Evolutionary conservation across 805 yeast species (phyloP).

Genomic region (Nakazawaea ambrosiae): DNA sequence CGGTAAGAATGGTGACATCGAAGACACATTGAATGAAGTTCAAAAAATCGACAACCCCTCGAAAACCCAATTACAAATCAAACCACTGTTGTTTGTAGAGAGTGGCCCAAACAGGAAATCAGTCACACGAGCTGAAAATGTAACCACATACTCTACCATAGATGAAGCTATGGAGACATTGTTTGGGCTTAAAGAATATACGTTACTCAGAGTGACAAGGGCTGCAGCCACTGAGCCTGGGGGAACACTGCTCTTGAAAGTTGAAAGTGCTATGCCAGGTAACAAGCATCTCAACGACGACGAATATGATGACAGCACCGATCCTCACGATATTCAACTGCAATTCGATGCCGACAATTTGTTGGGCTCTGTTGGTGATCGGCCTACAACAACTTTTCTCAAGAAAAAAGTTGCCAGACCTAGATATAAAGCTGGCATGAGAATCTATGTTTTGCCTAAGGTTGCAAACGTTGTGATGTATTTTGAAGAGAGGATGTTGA

Average conservation of each 20-base stretch:
- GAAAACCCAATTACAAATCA: not conserved
- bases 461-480: slow-evolving; percentile 32
- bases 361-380: slow-evolving; percentile 33
- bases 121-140: not conserved
- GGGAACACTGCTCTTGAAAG: slow-evolving; percentile 43
- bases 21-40: slow-evolving; percentile 3
- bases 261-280: slow-evolving; percentile 52
- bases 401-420: slow-evolving; percentile 57
- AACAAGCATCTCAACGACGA: slow-evolving; percentile 44
- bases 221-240: slow-evolving; percentile 46
- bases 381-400: slow-evolving; percentile 41
- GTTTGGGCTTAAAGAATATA: slow-evolving; percentile 34
- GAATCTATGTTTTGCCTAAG: slow-evolving; percentile 47
- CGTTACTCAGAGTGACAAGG: slow-evolving; percentile 45
- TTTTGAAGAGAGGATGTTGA: slow-evolving; percentile 42
- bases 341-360: slow-evolving; percentile 21
- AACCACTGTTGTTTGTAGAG: slow-evolving; percentile 5
- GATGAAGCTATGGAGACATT: slow-evolving; percentile 38
- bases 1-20: slow-evolving; percentile 7
- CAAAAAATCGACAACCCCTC: not conserved
- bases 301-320: slow-evolving; percentile 21
- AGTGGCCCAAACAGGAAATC: not conserved
- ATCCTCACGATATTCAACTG: slow-evolving; percentile 3
- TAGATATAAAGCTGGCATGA: slow-evolving; percentile 56
- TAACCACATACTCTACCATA: slow-evolving; percentile 30